Evolutionary conservation across 202 grass and related monocot genomes (phyloP).

Genomic region (Elaeis oleifera): DNA sequence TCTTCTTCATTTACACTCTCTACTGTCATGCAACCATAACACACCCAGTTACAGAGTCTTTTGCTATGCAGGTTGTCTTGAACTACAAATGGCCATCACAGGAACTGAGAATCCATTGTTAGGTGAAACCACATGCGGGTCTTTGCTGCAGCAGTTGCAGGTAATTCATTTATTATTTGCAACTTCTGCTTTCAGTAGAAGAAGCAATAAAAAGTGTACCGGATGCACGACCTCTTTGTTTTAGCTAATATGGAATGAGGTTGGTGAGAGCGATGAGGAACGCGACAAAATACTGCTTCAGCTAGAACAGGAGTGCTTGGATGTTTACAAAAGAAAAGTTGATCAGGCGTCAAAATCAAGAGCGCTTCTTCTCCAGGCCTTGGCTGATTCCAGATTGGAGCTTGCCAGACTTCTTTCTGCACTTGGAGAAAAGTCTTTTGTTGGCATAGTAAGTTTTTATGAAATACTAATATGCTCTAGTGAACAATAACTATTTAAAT

Average conservation of each 20-base stretch:
- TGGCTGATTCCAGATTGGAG: conserved; percentile 65
- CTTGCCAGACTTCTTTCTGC: conserved; percentile 62
- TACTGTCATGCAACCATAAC: too few relatives aligned
- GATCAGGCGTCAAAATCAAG: conserved; percentile 70
- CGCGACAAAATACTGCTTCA: conserved; percentile 87
- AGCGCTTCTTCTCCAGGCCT: conserved; percentile 52
- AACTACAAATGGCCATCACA: conserved; percentile 49
- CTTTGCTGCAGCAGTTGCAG: conserved; percentile 87
- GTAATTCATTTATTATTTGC: conserved; percentile 22
- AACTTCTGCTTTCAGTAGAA: neutral
- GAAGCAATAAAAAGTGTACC: conserved; percentile 6
- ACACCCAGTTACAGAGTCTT: neutral
- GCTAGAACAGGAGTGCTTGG: conserved; percentile 87
- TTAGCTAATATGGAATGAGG: conserved; percentile 94
- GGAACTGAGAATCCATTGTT: conserved; percentile 47
- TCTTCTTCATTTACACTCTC: too few relatives aligned
- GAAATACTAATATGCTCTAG: too few relatives aligned
- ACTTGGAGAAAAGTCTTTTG: conserved; percentile 65
- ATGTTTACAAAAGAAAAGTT: conserved; percentile 92
- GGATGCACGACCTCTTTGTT: conserved; percentile 28
- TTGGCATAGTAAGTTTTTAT: conserved; percentile 40
- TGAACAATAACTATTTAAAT: too few relatives aligned
- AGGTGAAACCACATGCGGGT: conserved; percentile 68
- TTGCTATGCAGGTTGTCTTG: conserved; percentile 33
- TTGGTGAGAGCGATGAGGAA: conserved; percentile 82